phyloP scores from a whole-genome alignment of 2,329 filamentous ascomycete species.

The Pyrenochaeta sp. region DNA sequence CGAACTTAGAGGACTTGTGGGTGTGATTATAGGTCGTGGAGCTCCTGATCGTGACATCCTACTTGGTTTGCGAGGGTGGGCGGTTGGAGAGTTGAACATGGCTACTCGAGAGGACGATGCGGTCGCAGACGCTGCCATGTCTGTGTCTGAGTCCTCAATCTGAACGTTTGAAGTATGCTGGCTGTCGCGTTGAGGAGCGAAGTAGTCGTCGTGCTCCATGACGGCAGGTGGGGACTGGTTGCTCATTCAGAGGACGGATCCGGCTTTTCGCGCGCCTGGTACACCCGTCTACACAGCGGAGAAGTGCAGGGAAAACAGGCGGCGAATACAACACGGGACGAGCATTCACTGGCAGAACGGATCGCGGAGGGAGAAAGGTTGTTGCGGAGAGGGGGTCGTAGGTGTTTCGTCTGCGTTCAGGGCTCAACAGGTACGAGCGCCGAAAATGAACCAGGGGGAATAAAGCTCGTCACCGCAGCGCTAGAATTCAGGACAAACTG shows the following conservation, averaged over 20 bases:
- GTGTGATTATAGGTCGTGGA: constrained; percentile 58
- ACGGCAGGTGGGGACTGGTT: constrained; percentile 17
- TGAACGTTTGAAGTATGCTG: constrained; percentile 27
- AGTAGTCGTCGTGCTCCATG: constrained; percentile 49
- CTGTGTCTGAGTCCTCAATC: constrained; percentile 44
- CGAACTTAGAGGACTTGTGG: constrained; percentile 58
- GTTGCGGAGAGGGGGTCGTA: constrained; percentile 11
- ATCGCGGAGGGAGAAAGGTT: constrained; percentile 4
- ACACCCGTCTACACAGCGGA: constrained; percentile 4
- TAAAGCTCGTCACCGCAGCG: constrained; percentile 1
- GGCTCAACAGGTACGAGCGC: constrained; percentile 4
- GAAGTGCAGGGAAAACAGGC: background rate
- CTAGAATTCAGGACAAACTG: background rate
- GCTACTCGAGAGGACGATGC: constrained; percentile 43
- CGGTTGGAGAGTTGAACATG: constrained; percentile 48
- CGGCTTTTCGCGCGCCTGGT: constrained; percentile 10
- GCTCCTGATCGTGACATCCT: constrained; percentile 53
- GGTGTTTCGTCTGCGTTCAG: constrained; percentile 16
- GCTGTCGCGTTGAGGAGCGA: constrained; percentile 29
- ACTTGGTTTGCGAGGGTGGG: constrained; percentile 48
- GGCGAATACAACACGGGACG: constrained; percentile 3
- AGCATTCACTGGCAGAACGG: constrained; percentile 8
- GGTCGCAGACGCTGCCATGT: constrained; percentile 46
- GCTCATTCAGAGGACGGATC: constrained; percentile 13
- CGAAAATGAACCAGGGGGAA: constrained; percentile 6